Conservation (phyloP, 768 basidiomycete species). For the Boletus tomentosulus region DNA sequence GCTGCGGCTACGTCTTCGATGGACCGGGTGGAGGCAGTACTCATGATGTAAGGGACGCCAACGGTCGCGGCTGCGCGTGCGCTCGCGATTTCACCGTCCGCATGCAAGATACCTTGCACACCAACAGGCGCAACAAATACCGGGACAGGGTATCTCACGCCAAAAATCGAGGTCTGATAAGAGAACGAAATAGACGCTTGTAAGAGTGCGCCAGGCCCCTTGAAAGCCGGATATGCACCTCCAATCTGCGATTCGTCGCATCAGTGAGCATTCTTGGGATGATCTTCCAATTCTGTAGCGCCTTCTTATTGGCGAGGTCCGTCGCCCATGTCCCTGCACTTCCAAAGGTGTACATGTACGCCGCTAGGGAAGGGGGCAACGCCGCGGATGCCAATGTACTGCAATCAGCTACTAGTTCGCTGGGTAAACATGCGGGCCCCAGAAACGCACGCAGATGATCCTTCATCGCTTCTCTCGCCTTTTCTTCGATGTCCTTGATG, state of each 20-base stretch:
- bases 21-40: constrained; percentile 65
- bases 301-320: constrained; percentile 58
- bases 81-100: constrained; percentile 67
- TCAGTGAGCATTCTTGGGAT: constrained; percentile 77
- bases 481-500: constrained; percentile 60
- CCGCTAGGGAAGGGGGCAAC: constrained; percentile 37
- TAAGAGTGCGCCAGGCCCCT: neutral
- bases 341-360: constrained; percentile 74
- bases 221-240: constrained; percentile 38
- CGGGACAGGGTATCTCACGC: constrained; percentile 57
- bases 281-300: constrained; percentile 65
- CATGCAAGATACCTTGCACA: constrained; percentile 69
- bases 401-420: neutral
- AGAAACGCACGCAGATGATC: constrained; percentile 45
- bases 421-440: neutral
- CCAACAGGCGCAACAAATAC: constrained; percentile 72
- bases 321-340: constrained; percentile 73
- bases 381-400: neutral
- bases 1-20: constrained; percentile 77
- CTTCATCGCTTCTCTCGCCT: constrained; percentile 60
- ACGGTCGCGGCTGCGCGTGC: constrained; percentile 62
- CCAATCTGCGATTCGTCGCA: constrained; percentile 52
- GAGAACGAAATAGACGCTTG: neutral
- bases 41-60: constrained; percentile 68
- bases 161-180: constrained; percentile 64